Evolutionary conservation across 2,329 filamentous ascomycete species (phyloP).

Genomic region (Endothia cerciana): DNA sequence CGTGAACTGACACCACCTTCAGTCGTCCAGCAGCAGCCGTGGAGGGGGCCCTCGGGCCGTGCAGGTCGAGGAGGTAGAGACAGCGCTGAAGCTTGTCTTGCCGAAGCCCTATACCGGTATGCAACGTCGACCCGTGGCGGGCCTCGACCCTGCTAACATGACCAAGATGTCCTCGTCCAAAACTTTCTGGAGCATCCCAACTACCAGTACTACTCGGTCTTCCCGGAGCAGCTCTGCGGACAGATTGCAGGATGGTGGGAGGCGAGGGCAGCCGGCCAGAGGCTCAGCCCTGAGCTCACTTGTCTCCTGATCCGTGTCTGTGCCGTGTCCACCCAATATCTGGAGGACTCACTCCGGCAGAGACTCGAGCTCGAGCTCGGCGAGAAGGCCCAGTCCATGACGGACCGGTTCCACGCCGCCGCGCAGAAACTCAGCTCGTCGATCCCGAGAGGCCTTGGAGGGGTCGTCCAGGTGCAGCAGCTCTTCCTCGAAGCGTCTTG

Average conservation of each 20-base stretch:
- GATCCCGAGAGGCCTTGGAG: slow-evolving; percentile 47
- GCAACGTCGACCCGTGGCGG: neutral
- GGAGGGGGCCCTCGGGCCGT: slow-evolving; percentile 24
- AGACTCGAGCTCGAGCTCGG: slow-evolving; percentile 50
- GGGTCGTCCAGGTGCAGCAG: slow-evolving; percentile 52
- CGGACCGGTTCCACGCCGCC: slow-evolving; percentile 45
- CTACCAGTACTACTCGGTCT: slow-evolving; percentile 50
- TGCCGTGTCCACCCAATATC: slow-evolving; percentile 48
- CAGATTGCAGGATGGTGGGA: slow-evolving; percentile 52
- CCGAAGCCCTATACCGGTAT: slow-evolving; percentile 44
- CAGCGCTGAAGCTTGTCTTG: slow-evolving; percentile 38
- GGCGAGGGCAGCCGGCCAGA: slow-evolving; percentile 39
- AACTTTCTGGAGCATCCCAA: slow-evolving; percentile 50
- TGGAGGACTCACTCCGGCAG: slow-evolving; percentile 41
- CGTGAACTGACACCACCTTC: slow-evolving; percentile 19
- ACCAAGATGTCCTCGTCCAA: slow-evolving; percentile 48
- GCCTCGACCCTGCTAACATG: neutral
- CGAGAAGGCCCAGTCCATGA: slow-evolving; percentile 44
- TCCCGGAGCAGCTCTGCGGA: slow-evolving; percentile 48
- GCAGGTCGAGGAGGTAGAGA: slow-evolving; percentile 39
- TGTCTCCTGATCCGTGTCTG: slow-evolving; percentile 52
- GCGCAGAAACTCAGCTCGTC: slow-evolving; percentile 48
- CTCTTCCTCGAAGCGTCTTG: slow-evolving; percentile 51
- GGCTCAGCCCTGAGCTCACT: slow-evolving; percentile 48
- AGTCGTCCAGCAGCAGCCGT: slow-evolving; percentile 12